These are phyloP conservation scores for Phytophthora syringae DNA, from an alignment of 352 stramenopile genomes.

Conservation along the genomic window DNA sequence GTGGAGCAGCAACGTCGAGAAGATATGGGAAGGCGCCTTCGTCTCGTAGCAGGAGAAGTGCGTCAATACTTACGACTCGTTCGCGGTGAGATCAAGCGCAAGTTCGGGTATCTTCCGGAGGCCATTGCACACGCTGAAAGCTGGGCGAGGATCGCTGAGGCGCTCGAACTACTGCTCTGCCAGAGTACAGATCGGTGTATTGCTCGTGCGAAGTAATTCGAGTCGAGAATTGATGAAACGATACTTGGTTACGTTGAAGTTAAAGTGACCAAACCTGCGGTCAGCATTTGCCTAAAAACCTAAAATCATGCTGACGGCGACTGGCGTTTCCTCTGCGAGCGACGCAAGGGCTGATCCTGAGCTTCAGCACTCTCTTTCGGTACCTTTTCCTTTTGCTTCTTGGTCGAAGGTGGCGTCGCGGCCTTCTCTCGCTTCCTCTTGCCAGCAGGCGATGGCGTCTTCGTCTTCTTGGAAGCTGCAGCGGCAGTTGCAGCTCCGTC, in stretches of 20 bases:
- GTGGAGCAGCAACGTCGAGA: conserved; percentile 38
- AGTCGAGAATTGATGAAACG: no score
- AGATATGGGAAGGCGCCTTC: conserved; percentile 54
- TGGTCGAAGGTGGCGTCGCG: conserved; percentile 1
- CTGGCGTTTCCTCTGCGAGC: conserved; percentile 33
- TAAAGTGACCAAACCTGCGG: conserved; percentile 13
- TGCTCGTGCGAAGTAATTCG: conserved; percentile 14
- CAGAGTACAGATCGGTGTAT: conserved; percentile 25
- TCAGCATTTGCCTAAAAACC: neutral
- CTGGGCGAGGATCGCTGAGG: conserved; percentile 67
- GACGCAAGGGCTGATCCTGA: conserved; percentile 18
- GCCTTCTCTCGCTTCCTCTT: conserved; percentile 34
- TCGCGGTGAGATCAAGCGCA: conserved; percentile 76
- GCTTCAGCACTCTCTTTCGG: conserved; percentile 10
- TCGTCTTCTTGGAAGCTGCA: conserved; percentile 15
- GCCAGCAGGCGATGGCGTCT: conserved; percentile 8
- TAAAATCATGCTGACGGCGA: conserved; percentile 4
- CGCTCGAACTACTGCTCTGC: conserved; percentile 58
- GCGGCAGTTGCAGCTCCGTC: conserved; percentile 7
- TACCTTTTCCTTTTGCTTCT: conserved; percentile 12
- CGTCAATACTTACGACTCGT: conserved; percentile 75
- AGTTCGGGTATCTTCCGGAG: conserved; percentile 84
- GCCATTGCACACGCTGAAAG: conserved; percentile 67
- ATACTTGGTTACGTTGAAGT: conserved; percentile 25
- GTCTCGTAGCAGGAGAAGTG: conserved; percentile 61